Base-by-base conservation (phyloP, 306 rosid genomes). In the Cucurbita maxima region DNA sequence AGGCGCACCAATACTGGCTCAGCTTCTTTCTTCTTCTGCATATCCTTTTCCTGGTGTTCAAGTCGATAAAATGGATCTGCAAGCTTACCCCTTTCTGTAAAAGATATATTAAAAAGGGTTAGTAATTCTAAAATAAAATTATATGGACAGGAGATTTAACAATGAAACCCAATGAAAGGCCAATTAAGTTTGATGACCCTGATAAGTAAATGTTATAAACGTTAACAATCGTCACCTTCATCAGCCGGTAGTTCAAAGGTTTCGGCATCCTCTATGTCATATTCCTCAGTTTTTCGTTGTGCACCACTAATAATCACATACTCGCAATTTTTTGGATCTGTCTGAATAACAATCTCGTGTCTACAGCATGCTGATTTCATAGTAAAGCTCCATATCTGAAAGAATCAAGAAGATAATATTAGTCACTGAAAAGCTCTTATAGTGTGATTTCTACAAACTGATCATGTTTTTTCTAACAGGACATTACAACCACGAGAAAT, bases 41-140 rank as follows among this genome's bases (percentile, higher is more conserved):
- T 79, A 82, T 92, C 98, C 73, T 81, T 81, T 75, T 88, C 98
- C 81, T 89, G 92, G 81, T 92, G 97, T 82, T 92, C 96, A 73
- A 92, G 98, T 60, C 90, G 91, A 74, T 88, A 92, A 88, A 92
- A 92, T 75, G 98, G 98, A 88, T 92, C 98, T 2, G 89, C 86
- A n/a, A 92, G 92, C 83, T 85, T 88, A 37, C 95, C 96, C 61
- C 78, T 86, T 81, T 89, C 98, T 92, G 82, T 5, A 79, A 72
- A 16, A 44, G 43, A 40, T 7, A 64, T 14, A 56, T n/a, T 52
- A 72, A 38, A 16, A 15, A 25, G 25, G 25, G 25, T 25, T 25
- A 25, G 25, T 25, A 25, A 25, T 25, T 25, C 25, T 25, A 25
- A 25, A 25, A 25, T 25, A 25, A 25, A 25, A 25, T 25, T 25